Evolutionary conservation across 2,329 filamentous ascomycete species (phyloP).

Genomic region (Ceratocystis diversiconidia): DNA sequence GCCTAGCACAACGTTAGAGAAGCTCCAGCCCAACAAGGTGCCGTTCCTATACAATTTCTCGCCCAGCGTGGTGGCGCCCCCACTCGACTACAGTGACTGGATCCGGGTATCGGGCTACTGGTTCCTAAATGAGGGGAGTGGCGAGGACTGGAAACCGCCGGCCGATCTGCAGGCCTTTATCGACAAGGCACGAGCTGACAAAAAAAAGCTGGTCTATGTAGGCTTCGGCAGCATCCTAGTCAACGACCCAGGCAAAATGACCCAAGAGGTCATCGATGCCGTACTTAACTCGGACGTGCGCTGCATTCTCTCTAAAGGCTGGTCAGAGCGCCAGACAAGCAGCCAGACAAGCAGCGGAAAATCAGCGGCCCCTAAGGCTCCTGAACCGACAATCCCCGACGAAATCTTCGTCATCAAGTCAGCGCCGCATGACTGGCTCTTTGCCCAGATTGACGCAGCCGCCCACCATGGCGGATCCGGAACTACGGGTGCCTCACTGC

Average conservation of each 20-base stretch:
- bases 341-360: constrained; percentile 30
- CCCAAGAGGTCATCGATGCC: constrained; percentile 81
- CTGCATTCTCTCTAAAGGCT: constrained; percentile 90
- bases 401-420: constrained; percentile 82
- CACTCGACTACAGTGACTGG: constrained; percentile 94
- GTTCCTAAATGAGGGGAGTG: constrained; percentile 69
- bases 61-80: constrained; percentile 81
- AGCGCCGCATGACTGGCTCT: constrained; percentile 93
- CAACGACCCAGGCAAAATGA: constrained; percentile 74
- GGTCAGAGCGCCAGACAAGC: constrained; percentile 64
- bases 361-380: constrained; percentile 30
- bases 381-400: constrained; percentile 52
- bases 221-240: constrained; percentile 96
- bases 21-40: constrained; percentile 93
- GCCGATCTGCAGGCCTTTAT: constrained; percentile 70
- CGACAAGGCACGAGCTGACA: constrained; percentile 60
- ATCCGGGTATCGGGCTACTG: constrained; percentile 95
- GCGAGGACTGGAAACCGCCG: constrained; percentile 52
- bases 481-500: constrained; percentile 82
- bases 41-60: constrained; percentile 98
- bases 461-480: constrained; percentile 91
- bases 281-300: constrained; percentile 83
- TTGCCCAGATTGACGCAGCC: constrained; percentile 81
- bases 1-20: constrained; percentile 69
- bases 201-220: constrained; percentile 89